phyloP scores from a whole-genome alignment of 495 filamentous ascomycete species.

The Penicillium simplicissimum region DNA sequence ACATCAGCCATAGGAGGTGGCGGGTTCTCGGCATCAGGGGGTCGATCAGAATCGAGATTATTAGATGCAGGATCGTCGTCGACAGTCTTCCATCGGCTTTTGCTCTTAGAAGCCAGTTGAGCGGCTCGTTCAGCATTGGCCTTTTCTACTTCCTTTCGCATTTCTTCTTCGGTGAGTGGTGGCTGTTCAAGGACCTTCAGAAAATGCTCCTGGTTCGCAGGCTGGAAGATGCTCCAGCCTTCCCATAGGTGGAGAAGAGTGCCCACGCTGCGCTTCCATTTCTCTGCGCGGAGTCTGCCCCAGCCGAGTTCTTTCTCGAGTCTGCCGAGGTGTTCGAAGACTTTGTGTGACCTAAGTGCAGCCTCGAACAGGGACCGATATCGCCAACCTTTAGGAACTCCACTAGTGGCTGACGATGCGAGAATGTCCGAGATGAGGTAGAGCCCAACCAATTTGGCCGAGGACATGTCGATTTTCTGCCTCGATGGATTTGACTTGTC shows the following conservation, averaged over 20 bases:
- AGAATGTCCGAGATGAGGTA: conserved; percentile 89
- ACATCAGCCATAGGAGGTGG: conserved; percentile 16
- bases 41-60: conserved; percentile 35
- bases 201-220: conserved; percentile 72
- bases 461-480: conserved; percentile 62
- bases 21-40: conserved; percentile 25
- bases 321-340: conserved; percentile 80
- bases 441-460: conserved; percentile 76
- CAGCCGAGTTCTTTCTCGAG: conserved; percentile 75
- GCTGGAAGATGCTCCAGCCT: conserved; percentile 83
- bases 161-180: conserved; percentile 56
- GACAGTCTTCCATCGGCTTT: conserved; percentile 71
- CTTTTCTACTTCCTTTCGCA: conserved; percentile 52
- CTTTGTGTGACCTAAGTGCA: conserved; percentile 64
- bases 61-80: conserved; percentile 53
- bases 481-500: conserved; percentile 30
- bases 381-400: conserved; percentile 86
- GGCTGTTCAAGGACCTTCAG: conserved; percentile 72
- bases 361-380: conserved; percentile 85
- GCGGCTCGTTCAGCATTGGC: conserved; percentile 42
- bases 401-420: conserved; percentile 77
- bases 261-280: conserved; percentile 84
- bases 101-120: conserved; percentile 45
- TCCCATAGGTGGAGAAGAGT: conserved; percentile 80
- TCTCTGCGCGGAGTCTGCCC: conserved; percentile 83